Evolutionary conservation across 208 protist genomes (phyloP), one percentile per base, ranked within the genome.

Genomic region (Trypanosoma mega): DNA sequence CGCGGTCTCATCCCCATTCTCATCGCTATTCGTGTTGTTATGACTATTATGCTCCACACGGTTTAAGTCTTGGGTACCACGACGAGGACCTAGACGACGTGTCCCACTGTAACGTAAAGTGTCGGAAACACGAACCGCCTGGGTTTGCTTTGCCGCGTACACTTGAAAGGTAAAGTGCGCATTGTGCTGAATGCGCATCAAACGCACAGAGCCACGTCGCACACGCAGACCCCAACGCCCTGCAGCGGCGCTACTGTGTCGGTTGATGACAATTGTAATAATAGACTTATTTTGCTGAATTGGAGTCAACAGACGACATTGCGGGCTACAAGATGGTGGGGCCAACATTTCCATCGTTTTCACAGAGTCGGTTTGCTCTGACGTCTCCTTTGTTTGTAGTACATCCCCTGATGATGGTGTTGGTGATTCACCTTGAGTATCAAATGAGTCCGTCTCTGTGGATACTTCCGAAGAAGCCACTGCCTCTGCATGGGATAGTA

Each of bases 251-350:
- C 68, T 45, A 14, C 68, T 12, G 12, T 51, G 66, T 2, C 87
- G 82, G 53, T 90, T 90, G 24, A 93, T 65, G 24, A 82, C 81
- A 64, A 93, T 55, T 3, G 83, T 90, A n/a, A 85, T 54, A 68
- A 79, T 20, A 60, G 72, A 74, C 23, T 69, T 60, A 7, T 63
- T 58, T 7, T 61, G 62, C 65, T 87, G 72, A 9, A 12, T 55
- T 0, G 48, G 21, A 3, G 72, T 81, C n/a, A 85, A 48, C 5
- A 51, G 65, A 29, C 8, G 61, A 39, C 26, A 68, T 52, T 26
- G 76, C 37, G 33, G 68, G 46, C 49, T 78, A 23, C 36, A 53
- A 43, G 30, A 45, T 31, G 23, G 68, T 46, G 59, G 70, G 39
- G 34, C 9, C 0, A 14, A 53, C 20, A 5, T 20, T 5, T 7